Base-by-base conservation (phyloP, 2,329 filamentous ascomycete genomes). In the Aureobasidium vineae region DNA sequence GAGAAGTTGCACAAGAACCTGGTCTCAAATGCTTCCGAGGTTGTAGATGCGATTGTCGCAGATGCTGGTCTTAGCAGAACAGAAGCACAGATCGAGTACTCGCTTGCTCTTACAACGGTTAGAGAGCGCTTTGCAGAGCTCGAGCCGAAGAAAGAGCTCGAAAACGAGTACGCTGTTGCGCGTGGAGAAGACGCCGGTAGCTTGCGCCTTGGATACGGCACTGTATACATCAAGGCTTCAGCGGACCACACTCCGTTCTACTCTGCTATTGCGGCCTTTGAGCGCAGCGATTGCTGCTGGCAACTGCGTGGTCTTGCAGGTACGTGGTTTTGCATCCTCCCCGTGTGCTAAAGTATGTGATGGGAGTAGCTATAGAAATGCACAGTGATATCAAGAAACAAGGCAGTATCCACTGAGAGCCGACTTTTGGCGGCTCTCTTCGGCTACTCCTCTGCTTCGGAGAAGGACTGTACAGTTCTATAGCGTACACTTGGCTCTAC, bases 231-330 rank as follows among this genome's bases (percentile, higher is more conserved):
- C 59, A 78, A 81, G 57, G 82, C 83, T 1, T 74, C 76, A 11
- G 73, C 68, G 7, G 50, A 56, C 31, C 80, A 85, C 71, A 84
- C 79, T 0, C 73, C 81, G 10, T 80, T 85, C 67, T 84, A 80
- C 68, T 82, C 79, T 0, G 70, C 78, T 1, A 69, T 84, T 21
- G 75, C 73, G 3, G 3, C 78, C 81, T 0, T 60, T 85, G 45
- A 77, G 77, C 40, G 78, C 81, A 5, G 82, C 82, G 8, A 69
- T 85, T 36, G 78, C 80, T 0, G 81, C 82, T 15, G 83, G 83
- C 0, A 85, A 83, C 66, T 84, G 81, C 69, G 76, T 84, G 3
- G 75, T 81, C 38, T 53, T 85, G 13, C 79, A 83, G 75, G 82
- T 83, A 67, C 70, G 75, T 64, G 15, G 45, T 15, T 5, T 33